Conservation (phyloP, 441 rosid species). For the Rhodomyrtus psidioides region DNA sequence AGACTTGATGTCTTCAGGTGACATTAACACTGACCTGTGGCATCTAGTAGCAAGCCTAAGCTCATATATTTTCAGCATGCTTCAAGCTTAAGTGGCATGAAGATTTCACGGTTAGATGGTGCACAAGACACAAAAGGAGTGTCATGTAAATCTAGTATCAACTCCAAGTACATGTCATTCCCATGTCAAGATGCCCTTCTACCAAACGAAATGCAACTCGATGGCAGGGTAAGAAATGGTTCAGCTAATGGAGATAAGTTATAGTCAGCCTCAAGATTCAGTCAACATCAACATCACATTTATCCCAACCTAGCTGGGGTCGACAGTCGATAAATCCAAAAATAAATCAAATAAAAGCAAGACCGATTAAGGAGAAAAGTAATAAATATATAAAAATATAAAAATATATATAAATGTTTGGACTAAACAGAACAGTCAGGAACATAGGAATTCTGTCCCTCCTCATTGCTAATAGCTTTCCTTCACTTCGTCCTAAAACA, state of each 20-base stretch:
- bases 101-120: neutral
- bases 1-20: neutral
- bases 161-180: neutral
- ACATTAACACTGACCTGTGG: neutral
- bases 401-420: too few species aligned
- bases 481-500: too few species aligned
- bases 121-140: neutral
- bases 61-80: neutral
- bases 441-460: too few species aligned
- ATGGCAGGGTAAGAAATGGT: neutral
- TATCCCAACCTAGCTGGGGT: too few species aligned
- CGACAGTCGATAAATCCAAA: too few species aligned
- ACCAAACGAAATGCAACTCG: neutral
- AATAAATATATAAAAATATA: too few species aligned
- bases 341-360: too few species aligned
- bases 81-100: neutral
- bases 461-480: too few species aligned
- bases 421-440: too few species aligned
- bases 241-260: neutral
- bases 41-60: neutral
- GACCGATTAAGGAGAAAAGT: too few species aligned
- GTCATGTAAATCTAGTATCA: neutral
- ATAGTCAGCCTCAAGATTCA: neutral
- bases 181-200: neutral
- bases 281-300: neutral